phyloP scores from a whole-genome alignment of 1,284 basidiomycete genomes.

The Heterobasidion irregulare region DNA sequence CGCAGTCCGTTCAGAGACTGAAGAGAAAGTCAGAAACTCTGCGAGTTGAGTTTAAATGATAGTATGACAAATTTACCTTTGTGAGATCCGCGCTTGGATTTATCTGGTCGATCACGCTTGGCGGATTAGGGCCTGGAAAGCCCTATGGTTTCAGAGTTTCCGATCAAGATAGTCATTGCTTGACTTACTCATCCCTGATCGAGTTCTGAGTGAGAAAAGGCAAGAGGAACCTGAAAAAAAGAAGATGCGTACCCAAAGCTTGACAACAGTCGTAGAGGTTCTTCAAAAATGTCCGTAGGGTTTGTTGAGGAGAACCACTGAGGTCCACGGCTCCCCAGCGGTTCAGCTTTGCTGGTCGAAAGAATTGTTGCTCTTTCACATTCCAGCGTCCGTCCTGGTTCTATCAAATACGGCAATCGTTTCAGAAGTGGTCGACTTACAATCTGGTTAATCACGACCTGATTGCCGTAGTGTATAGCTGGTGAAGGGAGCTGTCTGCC shows the following conservation, averaged over 20 bases:
- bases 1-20: no score
- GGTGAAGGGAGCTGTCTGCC: constrained; percentile 22
- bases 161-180: no score
- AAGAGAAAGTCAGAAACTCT: no score
- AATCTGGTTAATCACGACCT: neutral
- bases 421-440: constrained; percentile 6
- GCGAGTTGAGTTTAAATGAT: no score
- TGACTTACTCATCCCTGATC: neutral
- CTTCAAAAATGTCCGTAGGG: neutral
- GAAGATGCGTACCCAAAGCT: neutral
- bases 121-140: neutral
- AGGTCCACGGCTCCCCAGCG: constrained; percentile 18
- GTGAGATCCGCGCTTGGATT: neutral
- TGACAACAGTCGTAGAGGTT: neutral
- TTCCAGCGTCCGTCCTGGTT: constrained; percentile 23
- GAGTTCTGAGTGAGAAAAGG: neutral
- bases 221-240: no score
- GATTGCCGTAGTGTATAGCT: constrained; percentile 12
- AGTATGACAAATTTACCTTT: no score
- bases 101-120: neutral
- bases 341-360: constrained; percentile 8
- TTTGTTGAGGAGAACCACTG: neutral
- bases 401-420: neutral
- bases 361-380: constrained; percentile 17
- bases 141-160: neutral